Evolutionary conservation across 1,284 basidiomycete species (phyloP), one percentile per base, ranked within the genome.

Genomic region (Laetiporus sulphureus): DNA sequence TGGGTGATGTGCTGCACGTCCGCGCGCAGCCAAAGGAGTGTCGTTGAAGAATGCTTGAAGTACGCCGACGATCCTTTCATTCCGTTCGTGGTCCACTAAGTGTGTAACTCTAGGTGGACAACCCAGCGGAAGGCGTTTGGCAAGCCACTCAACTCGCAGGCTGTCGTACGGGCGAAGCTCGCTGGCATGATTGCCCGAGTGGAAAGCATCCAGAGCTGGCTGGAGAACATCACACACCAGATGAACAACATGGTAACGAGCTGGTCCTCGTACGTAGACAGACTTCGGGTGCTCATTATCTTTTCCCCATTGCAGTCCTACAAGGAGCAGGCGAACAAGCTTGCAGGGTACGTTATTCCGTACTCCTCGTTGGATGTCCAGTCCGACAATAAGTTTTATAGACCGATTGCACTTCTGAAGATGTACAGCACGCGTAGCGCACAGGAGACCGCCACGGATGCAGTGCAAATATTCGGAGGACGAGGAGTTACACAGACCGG

Each of bases 151-250:
- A 78, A 83, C 50, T 78, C 81, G 5, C 87, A 90, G 61, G 78
- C 91, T 4, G 85, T 94, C 47, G 81, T 96, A 52, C 77, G 91
- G 41, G 73, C 74, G 56, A 93, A 92, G 72, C 63, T 95, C 36
- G 91, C 90, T 3, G 68, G 68, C 18, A 91, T 93, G 87, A 91
- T 94, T 47, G 77, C 86, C 29, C 81, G 89, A 41, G 72, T 78
- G 35, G 90, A 94, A 64, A 78, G 79, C 8, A 73, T 73, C 22
- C 92, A 96, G 60, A 78, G 74, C 35, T 96, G 91, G 91, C 67
- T 95, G 30, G 93, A 97, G 67, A 85, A 78, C 58, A 67, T 95
- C 47, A 95, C 91, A 0, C 82, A 84, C 61, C 92, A 95, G 64
- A 95, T 95, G 92, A 83, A 76, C 60, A 83, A 92, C 55, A 92